Conservation (phyloP, 148 eudicot genomes). For the Amaranthus cruentus region DNA sequence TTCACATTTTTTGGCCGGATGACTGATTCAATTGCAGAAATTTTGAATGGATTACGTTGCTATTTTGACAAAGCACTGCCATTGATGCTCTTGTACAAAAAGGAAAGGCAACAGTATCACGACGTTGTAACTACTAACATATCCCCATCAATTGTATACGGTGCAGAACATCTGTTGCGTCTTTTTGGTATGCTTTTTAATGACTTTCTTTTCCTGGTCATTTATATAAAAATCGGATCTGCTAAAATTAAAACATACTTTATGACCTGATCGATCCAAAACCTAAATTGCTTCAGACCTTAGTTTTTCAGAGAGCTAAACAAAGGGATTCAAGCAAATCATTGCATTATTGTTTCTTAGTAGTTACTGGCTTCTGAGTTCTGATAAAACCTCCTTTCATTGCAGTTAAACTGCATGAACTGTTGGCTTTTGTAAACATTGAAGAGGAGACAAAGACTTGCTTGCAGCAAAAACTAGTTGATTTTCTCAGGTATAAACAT, state of each 20-base stretch:
- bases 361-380: not conserved
- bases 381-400: slow-evolving; percentile 11
- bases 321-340: not conserved
- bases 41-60: slow-evolving; percentile 76
- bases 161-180: slow-evolving; percentile 97
- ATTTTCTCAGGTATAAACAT: slow-evolving; percentile 62
- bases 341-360: not conserved
- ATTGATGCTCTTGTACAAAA: slow-evolving; percentile 78
- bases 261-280: not conserved
- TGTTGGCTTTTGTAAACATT: slow-evolving; percentile 52
- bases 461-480: slow-evolving; percentile 71
- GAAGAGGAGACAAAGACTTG: slow-evolving; percentile 63
- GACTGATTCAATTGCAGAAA: slow-evolving; percentile 69
- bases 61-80: slow-evolving; percentile 93
- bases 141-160: slow-evolving; percentile 87
- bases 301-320: too few relatives aligned
- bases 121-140: slow-evolving; percentile 60
- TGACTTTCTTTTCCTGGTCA: not conserved
- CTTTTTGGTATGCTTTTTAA: slow-evolving; percentile 67
- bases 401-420: slow-evolving; percentile 85
- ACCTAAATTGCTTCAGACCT: not conserved
- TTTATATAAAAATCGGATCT: not conserved
- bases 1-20: slow-evolving; percentile 28
- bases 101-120: slow-evolving; percentile 77
- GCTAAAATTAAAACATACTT: not conserved